Evolutionary conservation across 2,329 filamentous ascomycete species (phyloP).

Genomic region (Drechslerella coelobrocha): DNA sequence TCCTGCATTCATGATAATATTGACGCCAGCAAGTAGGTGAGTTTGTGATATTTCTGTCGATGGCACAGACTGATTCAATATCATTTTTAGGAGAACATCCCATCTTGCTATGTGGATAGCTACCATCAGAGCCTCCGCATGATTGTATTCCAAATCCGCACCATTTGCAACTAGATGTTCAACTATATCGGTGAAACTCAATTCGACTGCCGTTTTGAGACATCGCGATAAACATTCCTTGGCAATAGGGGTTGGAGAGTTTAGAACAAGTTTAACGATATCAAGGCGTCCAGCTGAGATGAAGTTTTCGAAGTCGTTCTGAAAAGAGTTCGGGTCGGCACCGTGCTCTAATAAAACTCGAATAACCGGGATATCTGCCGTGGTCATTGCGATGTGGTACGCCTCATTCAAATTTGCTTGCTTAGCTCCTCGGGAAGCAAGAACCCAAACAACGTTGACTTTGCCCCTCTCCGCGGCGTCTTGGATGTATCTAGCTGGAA

Average conservation of each 20-base stretch:
- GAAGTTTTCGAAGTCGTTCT: conserved; percentile 27
- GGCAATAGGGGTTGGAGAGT: conserved; percentile 17
- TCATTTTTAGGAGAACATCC: conserved; percentile 40
- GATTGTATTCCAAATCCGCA: conserved; percentile 42
- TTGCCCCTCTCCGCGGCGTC: conserved; percentile 40
- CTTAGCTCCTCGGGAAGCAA: conserved; percentile 30
- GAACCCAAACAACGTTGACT: conserved; percentile 37
- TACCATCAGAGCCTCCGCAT: conserved; percentile 26
- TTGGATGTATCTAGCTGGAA: conserved; percentile 39
- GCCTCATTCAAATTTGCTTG: conserved; percentile 36
- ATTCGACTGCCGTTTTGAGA: conserved; percentile 20
- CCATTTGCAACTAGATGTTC: conserved; percentile 37
- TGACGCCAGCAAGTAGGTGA: conserved; percentile 27
- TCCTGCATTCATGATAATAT: conserved; percentile 14
- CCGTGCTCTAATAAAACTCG: conserved; percentile 37
- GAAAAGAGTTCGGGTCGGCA: conserved; percentile 38
- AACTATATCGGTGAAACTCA: conserved; percentile 24
- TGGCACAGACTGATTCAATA: conserved; percentile 27
- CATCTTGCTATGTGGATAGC: conserved; percentile 26
- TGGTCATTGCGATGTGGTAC: conserved; percentile 40
- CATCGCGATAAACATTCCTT: conserved; percentile 23
- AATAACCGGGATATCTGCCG: conserved; percentile 23
- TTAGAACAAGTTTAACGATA: conserved; percentile 33
- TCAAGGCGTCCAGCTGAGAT: conserved; percentile 20
- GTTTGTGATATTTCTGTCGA: conserved; percentile 30